Evolutionary conservation across 176 grass and related monocot genomes (phyloP), one percentile per base, ranked within the genome.

Genomic region (Tillandsia leiboldiana): DNA sequence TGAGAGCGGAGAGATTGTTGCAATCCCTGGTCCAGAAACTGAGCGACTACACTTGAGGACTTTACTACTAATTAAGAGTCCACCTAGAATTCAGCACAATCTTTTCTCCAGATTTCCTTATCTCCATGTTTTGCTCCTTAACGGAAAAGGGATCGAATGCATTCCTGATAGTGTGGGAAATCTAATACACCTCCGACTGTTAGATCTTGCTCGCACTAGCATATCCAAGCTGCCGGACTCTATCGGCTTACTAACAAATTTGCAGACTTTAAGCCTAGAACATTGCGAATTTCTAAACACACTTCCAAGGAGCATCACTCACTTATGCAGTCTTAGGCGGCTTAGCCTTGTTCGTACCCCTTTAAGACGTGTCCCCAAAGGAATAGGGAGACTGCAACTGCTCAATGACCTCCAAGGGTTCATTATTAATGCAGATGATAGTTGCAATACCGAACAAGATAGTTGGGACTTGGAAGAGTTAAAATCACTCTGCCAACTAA

Each of bases 381-480:
- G 81, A 11, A 73, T 88, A 1, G 61, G 12, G 5, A 73, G 17
- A 24, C 70, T 88, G 9, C 12, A 77, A 58, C 2, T 65, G 1
- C 53, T 83, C 2, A 51, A 77, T 27, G 23, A 53, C 9, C 73
- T 88, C 10, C 12, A 1, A 59, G 77, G 77, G 52, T 72, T 88
- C 51, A 65, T 77, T 6, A 22, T 11, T 11, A 27, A 59, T 11
- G 62, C 73, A 27, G 22, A 12, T 66, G 67, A 0, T 2, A 3
- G 58, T 42, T 14, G 51, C 13, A 33, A 28, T 0, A 48, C 56
- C 3, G 28, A 29, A 10, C 65, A 70, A 12, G 24, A 50, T 7
- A 74, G 81, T 17, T 83, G 81, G 67, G 67, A 73, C 12, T 73
- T 73, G 12, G n/a, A 72, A 23, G 80, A 83, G 62, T 28, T 83